Conservation (phyloP, 192 early-diverging fungal genomes). For the Entrophospora sp. region DNA sequence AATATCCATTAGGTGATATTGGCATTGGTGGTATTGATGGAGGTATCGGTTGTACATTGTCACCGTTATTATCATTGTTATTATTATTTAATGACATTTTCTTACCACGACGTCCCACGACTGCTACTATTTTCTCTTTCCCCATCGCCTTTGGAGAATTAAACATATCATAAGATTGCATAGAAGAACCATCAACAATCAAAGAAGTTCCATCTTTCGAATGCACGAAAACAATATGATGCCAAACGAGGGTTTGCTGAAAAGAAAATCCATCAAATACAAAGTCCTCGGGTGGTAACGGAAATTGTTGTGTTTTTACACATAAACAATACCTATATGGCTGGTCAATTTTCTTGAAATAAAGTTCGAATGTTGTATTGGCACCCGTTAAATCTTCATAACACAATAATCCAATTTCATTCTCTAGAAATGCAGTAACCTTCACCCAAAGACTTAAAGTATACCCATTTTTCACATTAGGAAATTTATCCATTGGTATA, state of each 20-base stretch:
- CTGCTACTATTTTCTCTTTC: conserved; percentile 28
- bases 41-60: no score
- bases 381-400: conserved; percentile 32
- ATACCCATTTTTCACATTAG: conserved; percentile 28
- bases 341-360: conserved; percentile 32
- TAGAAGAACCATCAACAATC: conserved; percentile 33
- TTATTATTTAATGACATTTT: conserved; percentile 11
- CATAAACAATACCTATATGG: conserved; percentile 34
- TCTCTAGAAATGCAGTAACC: conserved; percentile 30
- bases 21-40: conserved; percentile 3
- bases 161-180: conserved; percentile 34
- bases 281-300: conserved; percentile 32
- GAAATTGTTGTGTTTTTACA: conserved; percentile 31
- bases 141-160: conserved; percentile 29
- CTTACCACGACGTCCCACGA: conserved; percentile 28
- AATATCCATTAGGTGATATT: conserved; percentile 28
- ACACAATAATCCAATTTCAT: conserved; percentile 32
- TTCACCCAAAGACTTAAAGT: conserved; percentile 37
- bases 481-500: conserved; percentile 26
- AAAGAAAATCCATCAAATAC: conserved; percentile 36
- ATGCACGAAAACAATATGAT: conserved; percentile 34
- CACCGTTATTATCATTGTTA: no score
- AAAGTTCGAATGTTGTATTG: conserved; percentile 33
- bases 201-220: conserved; percentile 29
- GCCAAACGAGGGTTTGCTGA: conserved; percentile 32